These are phyloP conservation scores for Cladosporium halotolerans DNA, from an alignment of 2,329 filamentous ascomycete species.

Conservation along the genomic window DNA sequence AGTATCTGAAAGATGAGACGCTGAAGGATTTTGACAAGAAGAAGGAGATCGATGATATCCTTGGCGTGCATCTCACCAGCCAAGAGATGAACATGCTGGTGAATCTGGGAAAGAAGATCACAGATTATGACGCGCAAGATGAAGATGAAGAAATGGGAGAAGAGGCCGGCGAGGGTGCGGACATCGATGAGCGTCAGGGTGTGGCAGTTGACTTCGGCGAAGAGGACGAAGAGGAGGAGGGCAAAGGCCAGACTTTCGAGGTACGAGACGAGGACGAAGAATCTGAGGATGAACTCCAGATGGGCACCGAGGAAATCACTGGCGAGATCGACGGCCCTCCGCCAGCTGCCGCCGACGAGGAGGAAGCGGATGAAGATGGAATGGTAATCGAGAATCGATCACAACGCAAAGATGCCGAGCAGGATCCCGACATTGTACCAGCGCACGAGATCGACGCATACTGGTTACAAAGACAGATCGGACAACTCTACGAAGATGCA, in stretches of 20 bases:
- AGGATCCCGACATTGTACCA: slow-evolving; percentile 55
- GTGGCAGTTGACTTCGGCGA: slow-evolving; percentile 97
- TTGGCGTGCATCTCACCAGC: slow-evolving; percentile 72
- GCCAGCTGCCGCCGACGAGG: slow-evolving; percentile 41
- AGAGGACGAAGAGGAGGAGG: slow-evolving; percentile 72
- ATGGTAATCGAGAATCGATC: slow-evolving; percentile 73
- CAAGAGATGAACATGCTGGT: slow-evolving; percentile 97
- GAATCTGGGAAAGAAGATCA: slow-evolving; percentile 97
- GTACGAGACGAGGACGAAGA: slow-evolving; percentile 74
- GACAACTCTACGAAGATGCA: slow-evolving; percentile 79
- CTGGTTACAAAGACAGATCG: slow-evolving; percentile 92
- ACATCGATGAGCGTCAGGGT: slow-evolving; percentile 90
- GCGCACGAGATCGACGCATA: slow-evolving; percentile 93
- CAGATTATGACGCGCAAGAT: slow-evolving; percentile 93
- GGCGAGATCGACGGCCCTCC: slow-evolving; percentile 39
- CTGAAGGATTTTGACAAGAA: slow-evolving; percentile 98
- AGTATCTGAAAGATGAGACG: slow-evolving; percentile 89
- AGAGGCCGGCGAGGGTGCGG: slow-evolving; percentile 58
- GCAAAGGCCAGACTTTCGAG: slow-evolving; percentile 70
- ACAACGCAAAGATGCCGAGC: slow-evolving; percentile 45
- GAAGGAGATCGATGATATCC: slow-evolving; percentile 88
- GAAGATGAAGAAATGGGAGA: slow-evolving; percentile 83
- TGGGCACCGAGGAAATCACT: slow-evolving; percentile 30
- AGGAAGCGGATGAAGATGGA: slow-evolving; percentile 64
- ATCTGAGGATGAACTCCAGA: slow-evolving; percentile 61